Evolutionary conservation across 805 yeast genomes (phyloP), one percentile per base, ranked within the genome.

Genomic region (Sugiyamaella valdiviana): DNA sequence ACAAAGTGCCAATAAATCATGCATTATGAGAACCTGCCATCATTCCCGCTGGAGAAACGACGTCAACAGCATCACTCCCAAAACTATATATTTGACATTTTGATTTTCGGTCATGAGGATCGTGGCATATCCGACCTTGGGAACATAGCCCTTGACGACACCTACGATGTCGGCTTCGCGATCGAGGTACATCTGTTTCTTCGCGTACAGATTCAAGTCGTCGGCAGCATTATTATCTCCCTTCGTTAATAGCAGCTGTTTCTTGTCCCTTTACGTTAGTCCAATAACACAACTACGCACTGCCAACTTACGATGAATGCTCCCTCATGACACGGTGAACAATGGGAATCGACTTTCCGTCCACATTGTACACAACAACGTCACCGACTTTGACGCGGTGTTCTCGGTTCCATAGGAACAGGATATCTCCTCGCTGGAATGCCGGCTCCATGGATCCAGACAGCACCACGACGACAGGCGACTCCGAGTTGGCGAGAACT

Each of bases 381-480:
- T 93, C 99, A 19, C 99, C 99, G 0, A 90, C 93, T 41, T 78
- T 71, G 17, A 82, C 79, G 24, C 66, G 64, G 17, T 68, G 61
- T 48, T 83, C 80, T 56, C 97, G 75, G 67, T 93, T 93, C 95
- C 96, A 90, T 49, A 93, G 71, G 60, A 93, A 82, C 52, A 93
- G 70, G 15, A 93, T 83, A 64, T 93, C 99, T 44, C 99, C 99
- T 68, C 99, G 79, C 68, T 93, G 97, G 75, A 93, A 93, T 1
- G 99, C 99, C 1, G 99, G 99, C 65, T 93, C 99, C 99, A 93
- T 93, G 1, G 98, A 91, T 5, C 99, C 99, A 1, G 98, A 89
- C 43, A 93, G 77, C 7, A 93, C 99, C 23, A 93, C 99, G 17
- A 93, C 99, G 20, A 93, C 80, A 17, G 99, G 99, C 1, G 97